These are phyloP conservation scores for Sporothrix schenckii DNA, from an alignment of 2,329 filamentous ascomycete genomes.

Conservation along the genomic window DNA sequence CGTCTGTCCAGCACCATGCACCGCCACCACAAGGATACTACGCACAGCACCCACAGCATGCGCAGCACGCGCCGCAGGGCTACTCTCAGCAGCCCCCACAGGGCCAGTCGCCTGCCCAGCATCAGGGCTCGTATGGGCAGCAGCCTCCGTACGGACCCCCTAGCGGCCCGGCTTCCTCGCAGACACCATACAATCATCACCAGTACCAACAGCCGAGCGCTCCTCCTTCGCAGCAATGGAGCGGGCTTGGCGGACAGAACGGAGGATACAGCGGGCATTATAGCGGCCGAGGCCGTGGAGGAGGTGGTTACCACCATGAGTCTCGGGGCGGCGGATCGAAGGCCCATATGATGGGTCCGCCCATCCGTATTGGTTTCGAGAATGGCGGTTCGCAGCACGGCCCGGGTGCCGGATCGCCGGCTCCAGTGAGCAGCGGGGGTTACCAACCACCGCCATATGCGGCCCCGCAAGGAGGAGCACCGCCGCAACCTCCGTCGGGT, in stretches of 20 bases:
- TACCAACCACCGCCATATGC: conserved; percentile 44
- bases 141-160: conserved; percentile 36
- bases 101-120: conserved; percentile 38
- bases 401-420: conserved; percentile 46
- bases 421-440: conserved; percentile 50
- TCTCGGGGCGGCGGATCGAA: conserved; percentile 41
- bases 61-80: conserved; percentile 34
- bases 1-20: conserved; percentile 36
- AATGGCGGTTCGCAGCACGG: conserved; percentile 38
- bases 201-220: conserved; percentile 41
- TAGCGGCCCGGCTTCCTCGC: conserved; percentile 39
- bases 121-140: conserved; percentile 38
- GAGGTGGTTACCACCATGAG: conserved; percentile 47
- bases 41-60: neutral
- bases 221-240: conserved; percentile 51
- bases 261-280: conserved; percentile 39
- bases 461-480: conserved; percentile 37
- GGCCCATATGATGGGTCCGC: conserved; percentile 55
- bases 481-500: conserved; percentile 33
- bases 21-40: conserved; percentile 17
- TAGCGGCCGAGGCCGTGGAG: conserved; percentile 49
- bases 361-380: conserved; percentile 60
- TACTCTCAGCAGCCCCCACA: conserved; percentile 35
- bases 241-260: conserved; percentile 40
- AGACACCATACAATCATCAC: conserved; percentile 32